Conservation (phyloP, 306 rosid genomes). For the Macrotyloma uniflorum region DNA sequence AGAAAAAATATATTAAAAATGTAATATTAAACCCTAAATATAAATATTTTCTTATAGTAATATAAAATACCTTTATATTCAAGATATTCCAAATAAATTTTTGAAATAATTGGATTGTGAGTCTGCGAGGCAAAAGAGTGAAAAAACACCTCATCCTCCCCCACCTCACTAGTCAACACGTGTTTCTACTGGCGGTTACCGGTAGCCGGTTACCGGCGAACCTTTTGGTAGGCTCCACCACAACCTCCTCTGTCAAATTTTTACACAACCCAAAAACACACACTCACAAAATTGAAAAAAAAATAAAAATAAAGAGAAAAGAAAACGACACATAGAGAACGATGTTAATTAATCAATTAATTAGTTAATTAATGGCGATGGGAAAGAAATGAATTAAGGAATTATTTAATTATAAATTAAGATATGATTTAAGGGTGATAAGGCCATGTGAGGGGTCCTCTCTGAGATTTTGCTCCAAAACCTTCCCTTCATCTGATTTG, state of each 20-base stretch:
- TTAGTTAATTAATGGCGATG: neutral
- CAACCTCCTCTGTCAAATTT: conserved; percentile 37
- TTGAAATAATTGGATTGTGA: neutral
- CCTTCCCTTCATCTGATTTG: conserved; percentile 63
- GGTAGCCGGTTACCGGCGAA: conserved; percentile 45
- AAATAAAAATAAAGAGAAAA: neutral
- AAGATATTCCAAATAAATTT: neutral
- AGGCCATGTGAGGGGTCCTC: conserved; percentile 46
- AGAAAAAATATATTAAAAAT: no score
- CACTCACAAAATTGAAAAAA: neutral
- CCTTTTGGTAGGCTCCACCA: conserved; percentile 42
- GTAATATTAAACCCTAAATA: neutral
- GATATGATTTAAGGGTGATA: conserved; percentile 52
- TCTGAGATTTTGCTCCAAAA: conserved; percentile 52
- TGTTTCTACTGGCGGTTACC: conserved; percentile 44
- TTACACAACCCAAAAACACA: conserved; percentile 33
- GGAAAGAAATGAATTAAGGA: conserved; percentile 3
- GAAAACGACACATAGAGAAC: neutral
- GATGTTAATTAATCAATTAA: neutral
- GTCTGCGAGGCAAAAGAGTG: conserved; percentile 35
- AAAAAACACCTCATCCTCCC: neutral
- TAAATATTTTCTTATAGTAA: no score
- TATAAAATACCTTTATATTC: neutral
- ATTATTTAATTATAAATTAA: conserved; percentile 40
- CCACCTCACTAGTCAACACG: conserved; percentile 53